Percentiles rank a stretch among this genome's conserved stretches.
phyloP scores from a whole-genome alignment of 139 green algal species.

The Chlorella sp. region DNA sequence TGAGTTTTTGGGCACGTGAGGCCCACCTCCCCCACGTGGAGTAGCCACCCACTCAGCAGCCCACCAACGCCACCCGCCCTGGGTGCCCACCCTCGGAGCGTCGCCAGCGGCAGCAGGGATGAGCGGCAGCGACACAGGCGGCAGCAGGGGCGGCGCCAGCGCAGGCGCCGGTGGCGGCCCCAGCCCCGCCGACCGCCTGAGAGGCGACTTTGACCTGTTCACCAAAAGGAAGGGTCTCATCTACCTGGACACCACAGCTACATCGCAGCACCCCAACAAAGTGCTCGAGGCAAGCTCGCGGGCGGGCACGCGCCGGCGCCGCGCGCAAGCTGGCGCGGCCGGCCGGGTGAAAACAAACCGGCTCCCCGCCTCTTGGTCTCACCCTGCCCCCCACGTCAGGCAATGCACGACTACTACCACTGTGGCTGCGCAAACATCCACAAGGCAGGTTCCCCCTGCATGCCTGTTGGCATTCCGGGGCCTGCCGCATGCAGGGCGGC shows the following conservation, averaged over 20 bases:
- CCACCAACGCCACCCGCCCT: too few species aligned
- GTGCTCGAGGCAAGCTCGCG: conserved; percentile 52
- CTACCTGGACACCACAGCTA: conserved; percentile 95
- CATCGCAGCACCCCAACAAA: conserved; percentile 84
- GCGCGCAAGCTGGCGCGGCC: too few species aligned
- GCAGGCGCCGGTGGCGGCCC: too few species aligned
- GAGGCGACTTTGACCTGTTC: conserved; percentile 73
- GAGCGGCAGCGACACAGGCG: too few species aligned
- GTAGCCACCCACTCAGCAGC: too few species aligned
- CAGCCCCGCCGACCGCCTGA: conserved; percentile 35
- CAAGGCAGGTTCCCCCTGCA: conserved; percentile 73
- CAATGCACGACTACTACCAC: conserved; percentile 78
- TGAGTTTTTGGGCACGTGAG: too few species aligned
- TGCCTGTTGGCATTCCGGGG: conserved; percentile 16
- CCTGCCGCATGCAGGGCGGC: neutral
- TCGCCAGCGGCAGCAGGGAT: too few species aligned
- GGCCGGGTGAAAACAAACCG: neutral
- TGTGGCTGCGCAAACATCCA: conserved; percentile 93
- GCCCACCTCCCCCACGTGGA: too few species aligned
- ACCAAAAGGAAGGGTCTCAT: conserved; percentile 77
- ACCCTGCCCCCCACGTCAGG: conserved; percentile 14
- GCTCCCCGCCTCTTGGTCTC: neutral
- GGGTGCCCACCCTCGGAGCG: too few species aligned
- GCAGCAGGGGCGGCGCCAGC: too few species aligned
- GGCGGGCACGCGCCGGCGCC: neutral